Base-by-base conservation (phyloP, 495 filamentous ascomycete genomes). In the Neurospora sp. region DNA sequence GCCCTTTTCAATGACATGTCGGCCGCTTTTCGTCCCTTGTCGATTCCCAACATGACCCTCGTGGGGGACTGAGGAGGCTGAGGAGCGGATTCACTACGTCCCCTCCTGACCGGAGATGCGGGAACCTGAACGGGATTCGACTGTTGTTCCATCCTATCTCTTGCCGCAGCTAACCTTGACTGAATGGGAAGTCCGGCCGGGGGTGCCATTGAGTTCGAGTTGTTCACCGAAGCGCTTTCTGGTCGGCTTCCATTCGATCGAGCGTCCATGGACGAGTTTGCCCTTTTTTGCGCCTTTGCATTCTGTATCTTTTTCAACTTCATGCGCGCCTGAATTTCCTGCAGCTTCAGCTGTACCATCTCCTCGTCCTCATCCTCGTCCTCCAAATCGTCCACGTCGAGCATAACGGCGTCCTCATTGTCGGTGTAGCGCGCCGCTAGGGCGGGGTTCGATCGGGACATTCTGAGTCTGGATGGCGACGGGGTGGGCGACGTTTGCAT, bases 291-390 rank as follows among this genome's bases (percentile, higher is more conserved):
- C 14, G 84, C 81, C 72, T 82, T 84, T 16, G 86, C 84, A 18
- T 90, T 90, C 79, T 93, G 92, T 5, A 98, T 82, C 78, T 91
- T 93, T 81, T 98, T 98, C 76, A 99, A 84, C 82, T 92, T 97
- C 69, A 98, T 84, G 74, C 90, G 89, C 5, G 94, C 93, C 77
- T 98, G 89, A 70, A 99, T 95, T 70, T 91, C 93, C 70, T 92
- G 89, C 31, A 99, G 83, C 77, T 95, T 88, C 74, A 99, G 84
- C 74, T 94, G 85, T 39, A 98, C 80, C 2, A 89, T 94, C 81
- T 98, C 94, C 78, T 98, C 96, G 77, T 99, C 96, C 38, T 98
- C 94, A 0, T 93, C 92, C 8, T 89, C 90, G 3, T 90, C 88
- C 2, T 87, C 85, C 35, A 86, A 80, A 1, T 74, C 78, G 18